Evolutionary conservation across 768 basidiomycete species (phyloP), one percentile per base, ranked within the genome.

Genomic region (Strobilomyces confusus): DNA sequence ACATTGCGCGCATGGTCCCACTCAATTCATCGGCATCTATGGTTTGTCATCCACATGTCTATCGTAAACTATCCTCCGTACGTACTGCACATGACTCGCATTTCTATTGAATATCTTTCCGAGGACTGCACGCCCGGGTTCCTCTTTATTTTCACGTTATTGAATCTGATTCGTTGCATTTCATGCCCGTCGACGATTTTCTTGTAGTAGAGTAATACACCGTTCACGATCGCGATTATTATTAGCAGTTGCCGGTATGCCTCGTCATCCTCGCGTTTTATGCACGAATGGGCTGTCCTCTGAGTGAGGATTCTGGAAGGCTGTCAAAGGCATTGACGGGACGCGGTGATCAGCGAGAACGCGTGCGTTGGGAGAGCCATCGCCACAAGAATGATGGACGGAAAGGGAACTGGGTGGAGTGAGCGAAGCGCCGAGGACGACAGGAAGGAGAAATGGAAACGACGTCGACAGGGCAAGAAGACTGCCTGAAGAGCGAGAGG

Each of bases 51-150:
- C n/a, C 53, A 51, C 49, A 53, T 23, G 32, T 56, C 38, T 56
- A 66, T 56, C 49, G 58, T 65, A 67, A 56, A 62, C 58, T 54
- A 62, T 50, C 51, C 44, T 63, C 60, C 64, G 60, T 64, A 69
- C 62, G 54, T 58, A 67, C 46, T 62, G 66, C 58, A 67, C 63
- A 69, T 64, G 67, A 57, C 47, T 34, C 29, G 52, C 52, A 68
- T 62, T 66, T 67, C 67, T 67, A 67, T 61, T 49, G 37, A 55
- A 62, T 57, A 55, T 56, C 26, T 47, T n/a, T 38, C 45, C 49
- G 58, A 54, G 57, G 57, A 45, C 15, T 13, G 49, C 49, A 22
- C 25, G n/a, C 26, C n/a, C 12, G 12, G 43, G 25, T 40, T 33
- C 17, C 26, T 19, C 44, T 23, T 45, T 26, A 19, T 40, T 22